phyloP scores from a whole-genome alignment of 805 yeast species.

The Suhomyces prunicola region DNA sequence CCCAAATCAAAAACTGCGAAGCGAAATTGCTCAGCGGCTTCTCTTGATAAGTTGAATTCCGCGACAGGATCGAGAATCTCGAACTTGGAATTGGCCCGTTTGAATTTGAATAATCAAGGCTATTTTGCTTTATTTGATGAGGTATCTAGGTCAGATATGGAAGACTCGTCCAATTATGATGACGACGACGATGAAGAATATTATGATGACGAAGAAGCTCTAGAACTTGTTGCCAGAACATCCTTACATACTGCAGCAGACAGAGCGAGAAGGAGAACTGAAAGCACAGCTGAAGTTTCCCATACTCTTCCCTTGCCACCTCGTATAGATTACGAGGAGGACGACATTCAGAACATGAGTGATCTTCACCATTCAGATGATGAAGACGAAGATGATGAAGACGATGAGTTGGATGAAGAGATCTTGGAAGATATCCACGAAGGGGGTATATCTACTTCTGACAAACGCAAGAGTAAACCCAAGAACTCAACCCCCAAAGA shows the following conservation, averaged over 20 bases:
- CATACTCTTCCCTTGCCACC: background rate
- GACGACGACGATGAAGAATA: conserved; percentile 10
- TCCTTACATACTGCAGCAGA: background rate
- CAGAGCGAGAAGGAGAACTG: background rate
- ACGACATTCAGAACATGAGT: conserved; percentile 24
- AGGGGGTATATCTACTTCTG: background rate
- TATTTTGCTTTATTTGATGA: conserved; percentile 3
- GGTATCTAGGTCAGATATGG: background rate
- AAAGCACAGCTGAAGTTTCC: background rate
- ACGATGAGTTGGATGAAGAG: conserved; percentile 2
- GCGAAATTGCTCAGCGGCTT: background rate
- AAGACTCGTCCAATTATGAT: background rate
- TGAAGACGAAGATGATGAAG: conserved; percentile 20
- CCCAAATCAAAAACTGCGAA: background rate
- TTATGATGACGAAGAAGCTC: conserved; percentile 12
- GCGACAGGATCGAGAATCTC: background rate
- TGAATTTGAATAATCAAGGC: background rate
- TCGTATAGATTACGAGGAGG: conserved; percentile 10
- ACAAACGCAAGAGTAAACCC: background rate
- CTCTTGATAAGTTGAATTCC: background rate
- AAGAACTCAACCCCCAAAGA: background rate
- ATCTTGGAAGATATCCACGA: background rate
- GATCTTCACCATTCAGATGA: conserved; percentile 30
- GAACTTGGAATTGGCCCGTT: conserved; percentile 1
- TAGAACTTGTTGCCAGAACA: conserved; percentile 2